Evolutionary conservation across 768 basidiomycete genomes (phyloP).

Genomic region (Mycena alexandri): DNA sequence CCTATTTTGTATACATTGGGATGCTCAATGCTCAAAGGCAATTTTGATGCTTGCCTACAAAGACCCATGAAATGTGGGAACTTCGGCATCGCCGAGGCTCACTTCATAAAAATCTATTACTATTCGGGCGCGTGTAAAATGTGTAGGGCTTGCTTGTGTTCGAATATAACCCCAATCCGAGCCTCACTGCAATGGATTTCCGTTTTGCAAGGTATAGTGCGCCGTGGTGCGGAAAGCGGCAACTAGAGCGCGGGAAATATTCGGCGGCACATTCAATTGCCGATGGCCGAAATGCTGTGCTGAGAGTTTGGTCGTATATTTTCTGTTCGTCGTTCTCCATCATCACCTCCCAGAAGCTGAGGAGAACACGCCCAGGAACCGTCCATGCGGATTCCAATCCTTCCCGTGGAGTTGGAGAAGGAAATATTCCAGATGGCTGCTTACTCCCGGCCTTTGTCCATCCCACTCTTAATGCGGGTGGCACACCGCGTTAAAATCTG

Average conservation of each 20-base stretch:
- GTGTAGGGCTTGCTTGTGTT: slow-evolving; percentile 10
- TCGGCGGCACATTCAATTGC: slow-evolving; percentile 14
- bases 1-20: neutral
- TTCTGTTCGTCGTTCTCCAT: neutral
- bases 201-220: slow-evolving; percentile 5
- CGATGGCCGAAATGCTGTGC: slow-evolving; percentile 21
- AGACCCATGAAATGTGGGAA: no score
- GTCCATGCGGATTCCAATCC: slow-evolving; percentile 17
- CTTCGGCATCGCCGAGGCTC: no score
- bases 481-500: slow-evolving; percentile 22
- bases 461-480: slow-evolving; percentile 20
- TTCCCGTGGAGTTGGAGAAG: slow-evolving; percentile 23
- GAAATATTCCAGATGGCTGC: slow-evolving; percentile 20
- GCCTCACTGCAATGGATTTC: slow-evolving; percentile 3
- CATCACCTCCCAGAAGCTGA: slow-evolving; percentile 3
- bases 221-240: no score
- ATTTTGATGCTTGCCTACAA: no score
- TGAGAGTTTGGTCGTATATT: slow-evolving; percentile 15
- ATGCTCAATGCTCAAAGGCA: slow-evolving; percentile 1
- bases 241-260: slow-evolving; percentile 6
- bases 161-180: slow-evolving; percentile 5
- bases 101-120: no score
- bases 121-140: slow-evolving; percentile 9
- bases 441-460: slow-evolving; percentile 12
- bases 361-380: slow-evolving; percentile 18